Evolutionary conservation across 306 rosid genomes (phyloP).

Genomic region (Rubus idaeus): DNA sequence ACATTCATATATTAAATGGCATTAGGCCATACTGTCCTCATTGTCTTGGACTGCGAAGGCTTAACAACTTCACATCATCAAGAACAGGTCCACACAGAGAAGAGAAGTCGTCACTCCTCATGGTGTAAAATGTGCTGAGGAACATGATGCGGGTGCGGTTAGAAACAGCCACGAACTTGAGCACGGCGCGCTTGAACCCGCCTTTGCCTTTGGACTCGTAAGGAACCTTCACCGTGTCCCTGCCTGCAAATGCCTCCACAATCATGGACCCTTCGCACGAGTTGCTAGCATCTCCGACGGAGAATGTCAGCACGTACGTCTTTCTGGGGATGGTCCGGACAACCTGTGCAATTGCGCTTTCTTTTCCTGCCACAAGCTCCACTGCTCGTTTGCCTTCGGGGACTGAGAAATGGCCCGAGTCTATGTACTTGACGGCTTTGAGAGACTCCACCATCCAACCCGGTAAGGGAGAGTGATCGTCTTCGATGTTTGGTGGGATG

Average conservation of each 20-base stretch:
- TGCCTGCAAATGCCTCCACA: conserved; percentile 84
- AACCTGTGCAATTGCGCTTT: conserved; percentile 90
- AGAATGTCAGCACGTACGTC: conserved; percentile 66
- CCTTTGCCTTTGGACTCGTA: conserved; percentile 89
- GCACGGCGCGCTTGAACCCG: conserved; percentile 75
- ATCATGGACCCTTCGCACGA: conserved; percentile 89
- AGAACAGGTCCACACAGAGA: conserved; percentile 95
- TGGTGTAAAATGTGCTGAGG: conserved; percentile 78
- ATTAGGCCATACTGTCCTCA: conserved; percentile 19
- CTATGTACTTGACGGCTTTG: conserved; percentile 94
- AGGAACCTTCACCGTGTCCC: conserved; percentile 71
- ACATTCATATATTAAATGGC: conserved; percentile 5
- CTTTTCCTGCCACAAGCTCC: conserved; percentile 89
- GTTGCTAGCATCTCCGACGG: conserved; percentile 87
- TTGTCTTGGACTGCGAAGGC: conserved; percentile 50
- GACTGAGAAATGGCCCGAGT: conserved; percentile 73
- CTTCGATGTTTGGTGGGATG: conserved; percentile 92
- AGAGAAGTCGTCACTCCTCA: conserved; percentile 91
- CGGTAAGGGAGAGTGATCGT: conserved; percentile 88
- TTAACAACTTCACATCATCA: conserved; percentile 75
- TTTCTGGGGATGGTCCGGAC: conserved; percentile 72
- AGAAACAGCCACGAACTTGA: conserved; percentile 60
- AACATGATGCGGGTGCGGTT: conserved; percentile 68
- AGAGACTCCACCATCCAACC: conserved; percentile 98
- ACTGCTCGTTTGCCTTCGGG: conserved; percentile 78